A percentile compares a stretch with the other conserved stretches of the same genome.
phyloP scores from a whole-genome alignment of 108 stramenopile species.

The Stephanodiscus triporus region DNA sequence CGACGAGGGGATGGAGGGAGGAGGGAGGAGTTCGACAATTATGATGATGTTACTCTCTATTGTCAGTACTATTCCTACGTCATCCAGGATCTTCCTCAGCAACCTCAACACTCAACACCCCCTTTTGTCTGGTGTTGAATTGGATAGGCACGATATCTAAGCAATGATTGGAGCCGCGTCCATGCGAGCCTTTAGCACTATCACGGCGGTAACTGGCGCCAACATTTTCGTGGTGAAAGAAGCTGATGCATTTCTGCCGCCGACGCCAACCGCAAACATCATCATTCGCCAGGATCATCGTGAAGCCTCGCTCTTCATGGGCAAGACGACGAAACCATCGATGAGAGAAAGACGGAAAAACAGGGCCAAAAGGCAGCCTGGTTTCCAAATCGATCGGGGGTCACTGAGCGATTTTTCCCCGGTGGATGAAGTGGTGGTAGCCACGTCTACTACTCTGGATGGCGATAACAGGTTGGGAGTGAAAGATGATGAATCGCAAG shows the following conservation, averaged over 20 bases:
- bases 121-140: neutral
- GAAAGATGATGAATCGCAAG: slow-evolving; percentile 6
- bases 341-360: slow-evolving; percentile 43
- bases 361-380: slow-evolving; percentile 26
- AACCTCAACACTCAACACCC: too few species aligned
- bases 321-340: slow-evolving; percentile 32
- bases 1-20: too few species aligned
- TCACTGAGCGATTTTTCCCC: slow-evolving; percentile 7
- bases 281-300: neutral
- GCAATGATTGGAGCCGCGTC: neutral
- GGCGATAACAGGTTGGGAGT: neutral
- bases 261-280: slow-evolving; percentile 1
- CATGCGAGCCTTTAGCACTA: neutral
- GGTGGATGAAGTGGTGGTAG: slow-evolving; percentile 9
- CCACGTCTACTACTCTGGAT: neutral
- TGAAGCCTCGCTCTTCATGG: slow-evolving; percentile 25
- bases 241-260: slow-evolving; percentile 6
- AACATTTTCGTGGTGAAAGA: neutral
- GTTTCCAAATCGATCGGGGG: slow-evolving; percentile 16
- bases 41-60: too few species aligned
- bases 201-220: neutral
- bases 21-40: too few species aligned
- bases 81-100: too few species aligned
- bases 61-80: too few species aligned
- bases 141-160: neutral